These are phyloP conservation scores for Stephanodiscus triporus DNA, from an alignment of 108 stramenopile genomes.

Conservation along the genomic window DNA sequence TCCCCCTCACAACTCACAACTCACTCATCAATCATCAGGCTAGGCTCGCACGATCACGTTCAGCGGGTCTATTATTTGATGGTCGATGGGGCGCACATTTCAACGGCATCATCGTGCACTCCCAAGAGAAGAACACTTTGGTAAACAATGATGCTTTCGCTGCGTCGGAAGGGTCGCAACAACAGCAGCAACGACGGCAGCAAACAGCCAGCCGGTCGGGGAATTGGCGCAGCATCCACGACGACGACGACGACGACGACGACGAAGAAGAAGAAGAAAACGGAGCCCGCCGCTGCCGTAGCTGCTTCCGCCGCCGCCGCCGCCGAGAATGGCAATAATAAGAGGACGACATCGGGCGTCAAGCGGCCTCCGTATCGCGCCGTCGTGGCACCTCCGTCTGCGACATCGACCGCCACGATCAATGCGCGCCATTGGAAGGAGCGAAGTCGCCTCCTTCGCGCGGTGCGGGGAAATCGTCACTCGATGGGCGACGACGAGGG, in stretches of 20 bases:
- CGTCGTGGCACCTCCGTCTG: background rate
- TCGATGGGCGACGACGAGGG: background rate
- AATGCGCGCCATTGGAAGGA: background rate
- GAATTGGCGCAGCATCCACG: background rate
- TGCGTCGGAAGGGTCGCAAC: background rate
- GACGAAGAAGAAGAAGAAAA: slow-evolving; percentile 11
- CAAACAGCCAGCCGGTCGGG: background rate
- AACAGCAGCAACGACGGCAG: background rate
- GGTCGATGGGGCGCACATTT: too few relatives aligned
- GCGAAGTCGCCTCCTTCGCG: too few relatives aligned
- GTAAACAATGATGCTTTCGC: background rate
- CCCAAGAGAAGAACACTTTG: background rate
- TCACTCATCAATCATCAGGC: too few relatives aligned
- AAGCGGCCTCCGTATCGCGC: background rate
- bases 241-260: background rate
- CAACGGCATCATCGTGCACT: too few relatives aligned
- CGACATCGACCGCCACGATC: background rate
- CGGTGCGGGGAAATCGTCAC: too few relatives aligned
- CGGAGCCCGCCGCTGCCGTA: background rate
- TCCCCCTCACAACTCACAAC: too few relatives aligned
- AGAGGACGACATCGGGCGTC: background rate
- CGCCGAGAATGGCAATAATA: background rate
- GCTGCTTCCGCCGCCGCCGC: background rate
- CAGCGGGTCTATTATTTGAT: too few relatives aligned
- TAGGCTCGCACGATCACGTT: too few relatives aligned